Evolutionary conservation across 805 yeast genomes (phyloP).

Genomic region (Wickerhamiella bombiphila): DNA sequence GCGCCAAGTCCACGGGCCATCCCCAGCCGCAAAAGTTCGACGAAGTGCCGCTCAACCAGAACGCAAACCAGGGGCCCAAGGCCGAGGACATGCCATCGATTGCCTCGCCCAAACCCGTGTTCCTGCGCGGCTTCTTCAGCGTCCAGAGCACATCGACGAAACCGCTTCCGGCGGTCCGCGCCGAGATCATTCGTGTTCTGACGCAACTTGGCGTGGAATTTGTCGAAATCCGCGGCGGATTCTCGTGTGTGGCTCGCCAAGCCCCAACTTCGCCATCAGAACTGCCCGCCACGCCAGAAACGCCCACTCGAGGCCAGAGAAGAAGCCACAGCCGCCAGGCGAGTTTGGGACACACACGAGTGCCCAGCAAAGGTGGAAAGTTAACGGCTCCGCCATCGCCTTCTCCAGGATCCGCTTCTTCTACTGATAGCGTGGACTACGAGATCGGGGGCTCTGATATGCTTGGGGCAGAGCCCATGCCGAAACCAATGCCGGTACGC

Average conservation of each 20-base stretch:
- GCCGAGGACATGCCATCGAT: constrained; percentile 84
- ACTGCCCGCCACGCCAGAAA: neutral
- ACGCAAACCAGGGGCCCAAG: constrained; percentile 30
- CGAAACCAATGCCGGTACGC: constrained; percentile 46
- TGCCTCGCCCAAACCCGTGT: constrained; percentile 80
- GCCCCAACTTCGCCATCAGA: constrained; percentile 1
- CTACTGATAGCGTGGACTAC: constrained; percentile 21
- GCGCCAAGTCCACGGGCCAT: constrained; percentile 16
- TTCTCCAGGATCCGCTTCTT: constrained; percentile 3
- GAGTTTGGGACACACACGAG: neutral
- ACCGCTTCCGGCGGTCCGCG: constrained; percentile 75
- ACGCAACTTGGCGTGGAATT: constrained; percentile 63
- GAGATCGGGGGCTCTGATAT: constrained; percentile 26
- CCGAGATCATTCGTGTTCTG: constrained; percentile 65
- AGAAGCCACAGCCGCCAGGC: neutral
- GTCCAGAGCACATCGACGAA: constrained; percentile 92
- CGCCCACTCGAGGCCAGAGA: constrained; percentile 2
- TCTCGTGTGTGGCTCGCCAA: constrained; percentile 59
- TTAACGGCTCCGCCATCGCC: constrained; percentile 6
- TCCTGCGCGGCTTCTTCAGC: constrained; percentile 82
- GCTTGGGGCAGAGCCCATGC: constrained; percentile 19
- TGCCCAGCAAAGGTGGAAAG: constrained; percentile 3
- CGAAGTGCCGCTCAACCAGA: neutral
- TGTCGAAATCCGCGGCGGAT: constrained; percentile 88
- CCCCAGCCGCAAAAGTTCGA: constrained; percentile 6